Evolutionary conservation across 2,329 filamentous ascomycete species (phyloP), one percentile per base, ranked within the genome.

Genomic region (Lecanicillium sp.): DNA sequence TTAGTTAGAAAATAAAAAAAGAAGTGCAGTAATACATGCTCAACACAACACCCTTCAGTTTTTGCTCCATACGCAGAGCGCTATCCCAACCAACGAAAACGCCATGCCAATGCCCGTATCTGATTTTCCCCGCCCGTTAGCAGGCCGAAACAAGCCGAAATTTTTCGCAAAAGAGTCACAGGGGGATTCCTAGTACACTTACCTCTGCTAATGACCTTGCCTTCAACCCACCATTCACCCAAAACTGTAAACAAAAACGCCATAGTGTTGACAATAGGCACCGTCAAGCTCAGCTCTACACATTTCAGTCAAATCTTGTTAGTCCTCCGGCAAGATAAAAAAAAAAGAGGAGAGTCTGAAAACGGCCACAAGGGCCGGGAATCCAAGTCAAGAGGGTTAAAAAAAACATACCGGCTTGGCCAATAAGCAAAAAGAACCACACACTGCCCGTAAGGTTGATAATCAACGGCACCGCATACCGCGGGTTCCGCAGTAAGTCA

Each of bases 381-480:
- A n/a, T n/a, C n/a, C n/a, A n/a, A n/a, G n/a, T n/a, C n/a, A 48
- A 34, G 33, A 33, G 29, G 29, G 13, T 13, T 18, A 28, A 31
- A 40, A 27, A 33, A 29, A 43, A 73, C 83, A 51, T 62, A 94
- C 88, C 88, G 52, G 89, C 89, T 59, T 92, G 78, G 6, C 90
- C 90, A 62, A 96, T 90, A 47, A 96, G 68, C 49, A 96, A 63
- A 52, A 96, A 96, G 63, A 96, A 96, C 90, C 90, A 96, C 40
- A 95, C 73, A 55, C 87, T 94, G 20, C 90, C 90, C 3, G 90
- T 95, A 38, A 96, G 64, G 57, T 96, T 96, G 42, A 95, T 63
- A 37, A 95, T 63, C 49, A 96, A 62, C 15, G 90, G 90, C 18
- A 94, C 64, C 5, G 87, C 85, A 61, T 96, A 96, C 14, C 77